Evolutionary conservation across 176 grass and related monocot genomes (phyloP).

Genomic region (Raddia guianensis): DNA sequence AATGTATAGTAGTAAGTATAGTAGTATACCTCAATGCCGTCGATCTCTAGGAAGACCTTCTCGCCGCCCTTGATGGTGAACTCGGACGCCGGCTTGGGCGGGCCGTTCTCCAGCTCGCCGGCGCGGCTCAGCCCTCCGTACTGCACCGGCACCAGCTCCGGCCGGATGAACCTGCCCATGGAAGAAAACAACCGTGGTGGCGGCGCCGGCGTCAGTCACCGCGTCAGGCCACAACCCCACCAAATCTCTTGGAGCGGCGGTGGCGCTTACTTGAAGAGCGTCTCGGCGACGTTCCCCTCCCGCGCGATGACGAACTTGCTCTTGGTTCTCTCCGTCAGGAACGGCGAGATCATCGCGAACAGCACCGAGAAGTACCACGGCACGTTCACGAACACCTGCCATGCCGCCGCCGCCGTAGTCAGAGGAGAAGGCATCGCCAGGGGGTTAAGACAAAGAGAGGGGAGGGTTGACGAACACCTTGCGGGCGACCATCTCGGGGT

Average conservation of each 20-base stretch:
- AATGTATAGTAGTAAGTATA: not conserved
- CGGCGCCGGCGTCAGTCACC: too few relatives aligned
- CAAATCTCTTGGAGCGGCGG: not conserved
- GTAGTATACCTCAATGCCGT: conserved; percentile 85
- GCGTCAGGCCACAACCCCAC: too few relatives aligned
- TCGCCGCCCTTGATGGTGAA: conserved; percentile 95
- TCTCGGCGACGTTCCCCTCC: conserved; percentile 93
- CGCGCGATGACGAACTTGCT: conserved; percentile 97
- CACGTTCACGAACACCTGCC: conserved; percentile 94
- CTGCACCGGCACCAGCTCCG: conserved; percentile 87
- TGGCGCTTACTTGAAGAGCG: conserved; percentile 71
- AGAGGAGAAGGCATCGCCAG: not conserved
- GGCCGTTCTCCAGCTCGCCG: conserved; percentile 80
- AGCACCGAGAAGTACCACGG: conserved; percentile 97
- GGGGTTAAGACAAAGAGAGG: not conserved
- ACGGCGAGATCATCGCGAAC: conserved; percentile 87
- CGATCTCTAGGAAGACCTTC: conserved; percentile 96
- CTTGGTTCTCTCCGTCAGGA: conserved; percentile 96
- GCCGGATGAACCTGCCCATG: conserved; percentile 74
- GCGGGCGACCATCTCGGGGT: conserved; percentile 92
- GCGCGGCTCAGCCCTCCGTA: conserved; percentile 87
- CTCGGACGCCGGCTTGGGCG: conserved; percentile 94
- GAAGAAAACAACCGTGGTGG: not conserved
- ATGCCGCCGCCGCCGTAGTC: too few relatives aligned
- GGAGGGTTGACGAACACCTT: conserved; percentile 50